phyloP scores from a whole-genome alignment of 441 rosid genomes.

The Rhodomyrtus psidioides region DNA sequence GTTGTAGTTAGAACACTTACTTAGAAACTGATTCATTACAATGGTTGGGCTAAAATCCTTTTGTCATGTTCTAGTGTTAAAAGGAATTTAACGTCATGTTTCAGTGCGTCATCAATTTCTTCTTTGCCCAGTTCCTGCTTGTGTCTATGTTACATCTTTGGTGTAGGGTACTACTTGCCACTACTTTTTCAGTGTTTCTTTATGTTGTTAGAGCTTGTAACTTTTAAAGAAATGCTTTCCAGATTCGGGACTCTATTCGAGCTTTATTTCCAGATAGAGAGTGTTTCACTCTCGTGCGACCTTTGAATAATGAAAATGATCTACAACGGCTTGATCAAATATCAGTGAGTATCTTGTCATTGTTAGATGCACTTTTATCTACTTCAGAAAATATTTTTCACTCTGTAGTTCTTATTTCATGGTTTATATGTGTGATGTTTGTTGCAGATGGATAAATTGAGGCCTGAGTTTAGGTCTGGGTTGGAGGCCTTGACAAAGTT shows the following conservation, averaged over 20 bases:
- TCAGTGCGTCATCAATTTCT: background rate
- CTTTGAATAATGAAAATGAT: slow-evolving; percentile 74
- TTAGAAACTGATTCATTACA: background rate
- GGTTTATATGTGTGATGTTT: background rate
- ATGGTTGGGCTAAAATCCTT: background rate
- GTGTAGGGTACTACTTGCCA: background rate
- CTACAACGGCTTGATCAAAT: slow-evolving; percentile 90
- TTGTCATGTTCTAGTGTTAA: background rate
- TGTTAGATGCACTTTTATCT: background rate
- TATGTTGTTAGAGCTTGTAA: slow-evolving; percentile 12
- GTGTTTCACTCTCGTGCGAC: slow-evolving; percentile 88
- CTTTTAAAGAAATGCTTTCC: slow-evolving; percentile 10
- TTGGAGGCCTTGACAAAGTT: slow-evolving; percentile 89
- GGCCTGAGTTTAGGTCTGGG: slow-evolving; percentile 85
- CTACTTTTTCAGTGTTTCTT: background rate
- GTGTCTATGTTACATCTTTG: background rate
- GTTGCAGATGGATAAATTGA: slow-evolving; percentile 64
- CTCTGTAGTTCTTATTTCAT: background rate
- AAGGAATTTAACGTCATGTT: background rate
- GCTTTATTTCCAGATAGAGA: slow-evolving; percentile 95
- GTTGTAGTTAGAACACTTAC: background rate
- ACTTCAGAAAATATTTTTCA: background rate
- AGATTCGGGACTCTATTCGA: slow-evolving; percentile 90
- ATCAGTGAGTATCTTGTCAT: slow-evolving; percentile 37
- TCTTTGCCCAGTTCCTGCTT: background rate